Conservation (phyloP, 169 alveolate genomes). For the Plasmodium adleri region DNA sequence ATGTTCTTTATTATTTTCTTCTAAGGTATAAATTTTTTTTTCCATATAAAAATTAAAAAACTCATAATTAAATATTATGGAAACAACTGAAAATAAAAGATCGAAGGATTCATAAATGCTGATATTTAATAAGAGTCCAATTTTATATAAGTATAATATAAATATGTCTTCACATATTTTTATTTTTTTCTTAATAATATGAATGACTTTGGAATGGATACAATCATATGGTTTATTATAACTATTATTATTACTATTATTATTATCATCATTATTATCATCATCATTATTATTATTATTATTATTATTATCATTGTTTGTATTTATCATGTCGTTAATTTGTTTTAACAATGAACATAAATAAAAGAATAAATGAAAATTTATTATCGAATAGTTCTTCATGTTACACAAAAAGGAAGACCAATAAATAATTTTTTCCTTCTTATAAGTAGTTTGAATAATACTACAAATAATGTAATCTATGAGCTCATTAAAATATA, state of each 20-base stretch:
- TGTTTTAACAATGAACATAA: conserved; percentile 34
- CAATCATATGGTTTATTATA: too few relatives aligned
- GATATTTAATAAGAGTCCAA: conserved; percentile 34
- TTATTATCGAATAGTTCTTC: conserved; percentile 23
- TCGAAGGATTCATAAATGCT: conserved; percentile 54
- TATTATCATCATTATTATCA: too few relatives aligned
- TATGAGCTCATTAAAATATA: conserved; percentile 34
- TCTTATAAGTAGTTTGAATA: conserved; percentile 14
- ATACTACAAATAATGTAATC: conserved; percentile 30
- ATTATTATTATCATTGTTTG: too few relatives aligned
- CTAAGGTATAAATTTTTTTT: conserved; percentile 28
- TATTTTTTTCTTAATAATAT: conserved; percentile 17
- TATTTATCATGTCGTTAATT: background rate
- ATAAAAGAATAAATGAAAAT: conserved; percentile 50
- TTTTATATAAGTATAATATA: conserved; percentile 33
- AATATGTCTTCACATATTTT: conserved; percentile 38
- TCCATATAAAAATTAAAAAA: conserved; percentile 42
- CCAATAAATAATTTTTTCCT: conserved; percentile 44
- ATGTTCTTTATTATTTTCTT: background rate
- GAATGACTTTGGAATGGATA: background rate
- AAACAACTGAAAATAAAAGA: conserved; percentile 16
- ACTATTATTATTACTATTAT: too few relatives aligned
- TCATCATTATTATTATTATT: too few relatives aligned
- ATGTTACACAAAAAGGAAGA: conserved; percentile 19
- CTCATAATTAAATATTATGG: conserved; percentile 20